Evolutionary conservation across 352 stramenopile species (phyloP).

Genomic region (Phytophthora nicotianae): DNA sequence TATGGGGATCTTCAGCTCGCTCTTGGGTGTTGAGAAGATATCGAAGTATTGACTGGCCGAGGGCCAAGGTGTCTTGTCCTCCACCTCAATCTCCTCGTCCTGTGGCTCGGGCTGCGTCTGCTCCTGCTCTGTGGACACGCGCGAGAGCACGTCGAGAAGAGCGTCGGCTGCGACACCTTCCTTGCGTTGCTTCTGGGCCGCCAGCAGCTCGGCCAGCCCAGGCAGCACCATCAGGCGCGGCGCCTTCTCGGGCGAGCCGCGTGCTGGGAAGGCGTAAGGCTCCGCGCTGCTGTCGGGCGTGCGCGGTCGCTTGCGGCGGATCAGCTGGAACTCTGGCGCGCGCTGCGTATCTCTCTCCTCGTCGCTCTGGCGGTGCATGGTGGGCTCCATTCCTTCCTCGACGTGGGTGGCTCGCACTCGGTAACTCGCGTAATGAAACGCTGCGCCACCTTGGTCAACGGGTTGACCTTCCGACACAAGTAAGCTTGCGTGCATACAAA

Average conservation of each 20-base stretch:
- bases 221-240: slow-evolving; percentile 41
- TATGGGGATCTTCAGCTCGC: slow-evolving; percentile 51
- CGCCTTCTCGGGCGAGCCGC: slow-evolving; percentile 24
- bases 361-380: slow-evolving; percentile 17
- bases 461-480: not conserved
- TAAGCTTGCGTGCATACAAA: slow-evolving; percentile 36
- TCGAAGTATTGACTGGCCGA: slow-evolving; percentile 70
- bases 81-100: slow-evolving; percentile 45
- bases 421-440: slow-evolving; percentile 43
- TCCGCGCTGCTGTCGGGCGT: slow-evolving; percentile 22
- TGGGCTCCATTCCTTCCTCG: slow-evolving; percentile 27
- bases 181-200: slow-evolving; percentile 35
- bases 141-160: slow-evolving; percentile 25
- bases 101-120: not conserved
- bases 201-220: slow-evolving; percentile 48
- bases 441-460: not conserved
- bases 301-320: slow-evolving; percentile 53
- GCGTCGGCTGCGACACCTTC: slow-evolving; percentile 20
- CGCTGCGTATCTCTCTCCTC: slow-evolving; percentile 12
- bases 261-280: slow-evolving; percentile 6
- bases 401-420: slow-evolving; percentile 6
- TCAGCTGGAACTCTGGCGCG: slow-evolving; percentile 37
- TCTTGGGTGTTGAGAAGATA: slow-evolving; percentile 48
- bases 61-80: slow-evolving; percentile 82
- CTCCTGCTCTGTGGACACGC: slow-evolving; percentile 24